These are phyloP conservation scores for Colletotrichum tofieldiae DNA, from an alignment of 2,329 filamentous ascomycete species.

Conservation along the genomic window DNA sequence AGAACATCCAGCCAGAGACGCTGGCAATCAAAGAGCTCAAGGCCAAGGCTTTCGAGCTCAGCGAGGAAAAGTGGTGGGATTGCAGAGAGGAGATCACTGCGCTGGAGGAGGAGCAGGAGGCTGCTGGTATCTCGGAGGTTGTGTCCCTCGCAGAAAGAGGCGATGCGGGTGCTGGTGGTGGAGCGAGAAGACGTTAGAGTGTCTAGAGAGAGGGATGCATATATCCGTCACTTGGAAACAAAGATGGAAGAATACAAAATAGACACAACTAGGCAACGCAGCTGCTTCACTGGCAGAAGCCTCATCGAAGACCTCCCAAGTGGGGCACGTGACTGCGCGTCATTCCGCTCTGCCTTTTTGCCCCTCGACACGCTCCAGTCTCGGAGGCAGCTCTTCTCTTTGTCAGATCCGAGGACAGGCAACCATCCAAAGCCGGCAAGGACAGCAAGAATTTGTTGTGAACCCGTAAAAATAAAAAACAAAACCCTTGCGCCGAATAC, in stretches of 20 bases:
- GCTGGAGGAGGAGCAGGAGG: slow-evolving; percentile 96
- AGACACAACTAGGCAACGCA: neutral
- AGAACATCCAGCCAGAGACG: slow-evolving; percentile 76
- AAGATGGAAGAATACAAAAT: neutral
- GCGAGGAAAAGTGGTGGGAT: slow-evolving; percentile 99
- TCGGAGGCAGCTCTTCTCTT: neutral
- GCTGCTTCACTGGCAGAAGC: neutral
- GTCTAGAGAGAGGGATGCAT: neutral
- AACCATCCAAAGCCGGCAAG: neutral
- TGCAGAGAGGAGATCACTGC: slow-evolving; percentile 92
- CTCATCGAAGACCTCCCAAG: neutral
- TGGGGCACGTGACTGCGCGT: slow-evolving; percentile 35
- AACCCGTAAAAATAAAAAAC: no score
- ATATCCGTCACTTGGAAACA: neutral
- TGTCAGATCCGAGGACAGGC: neutral
- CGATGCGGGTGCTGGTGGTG: slow-evolving; percentile 69
- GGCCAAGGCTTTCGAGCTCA: slow-evolving; percentile 88
- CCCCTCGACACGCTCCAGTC: slow-evolving; percentile 13
- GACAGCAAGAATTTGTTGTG: no score
- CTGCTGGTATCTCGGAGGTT: slow-evolving; percentile 93
- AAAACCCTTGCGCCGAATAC: no score
- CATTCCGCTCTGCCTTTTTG: slow-evolving; percentile 26
- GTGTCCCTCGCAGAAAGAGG: slow-evolving; percentile 86
- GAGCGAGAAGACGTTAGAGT: slow-evolving; percentile 43
- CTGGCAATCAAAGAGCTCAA: slow-evolving; percentile 92